Base-by-base conservation (phyloP, 2,329 filamentous ascomycete genomes). In the Aureobasidium melanogenum region DNA sequence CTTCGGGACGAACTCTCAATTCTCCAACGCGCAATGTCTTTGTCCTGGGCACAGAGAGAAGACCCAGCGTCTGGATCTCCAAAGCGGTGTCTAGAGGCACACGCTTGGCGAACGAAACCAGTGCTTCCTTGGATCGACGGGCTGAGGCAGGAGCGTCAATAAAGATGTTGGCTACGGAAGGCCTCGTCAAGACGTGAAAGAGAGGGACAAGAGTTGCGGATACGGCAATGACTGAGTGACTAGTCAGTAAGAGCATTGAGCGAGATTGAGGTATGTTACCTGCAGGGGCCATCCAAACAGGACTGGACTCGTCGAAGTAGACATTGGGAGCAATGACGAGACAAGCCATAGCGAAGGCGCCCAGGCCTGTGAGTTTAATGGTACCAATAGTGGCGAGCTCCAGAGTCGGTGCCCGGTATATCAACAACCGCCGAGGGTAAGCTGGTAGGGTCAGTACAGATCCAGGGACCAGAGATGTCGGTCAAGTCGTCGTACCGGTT, bases 401-500 rank as follows among this genome's bases (percentile, higher is more conserved):
- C 9, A 80, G 80, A 0, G 84, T 87, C 57, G 89, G 88, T 58
- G 85, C 85, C 74, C 91, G 88, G 73, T 89, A 95, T 64, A 95
- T 82, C 66, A 91, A 80, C 30, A 92, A 70, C 15, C 76, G 77
- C 64, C 84, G 79, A 0, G 84, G 83, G 62, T 81, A 81, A 17
- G 24, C 56, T 60, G 24, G 5, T 5, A 28, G 4, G 6, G 14
- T 60, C 28, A 57, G 30, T 14, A 57, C 9, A 32, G 22, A 14
- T 8, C 38, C 19, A 1, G 17, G 36, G 6, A 5, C 5, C n/a
- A 5, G 19, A 2, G 10, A n/a, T n/a, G n/a, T n/a, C n/a, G n/a
- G 22, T 28, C 4, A 43, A 17, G 7, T 32, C 6, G 36, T 7
- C 24, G 6, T 56, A 44, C 52, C 15, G 5, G 24, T 26, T n/a